A percentile compares a stretch with the other conserved stretches of the same genome.
Evolutionary conservation across 2,329 filamentous ascomycete species (phyloP).

Genomic region (Alternaria consortialis): DNA sequence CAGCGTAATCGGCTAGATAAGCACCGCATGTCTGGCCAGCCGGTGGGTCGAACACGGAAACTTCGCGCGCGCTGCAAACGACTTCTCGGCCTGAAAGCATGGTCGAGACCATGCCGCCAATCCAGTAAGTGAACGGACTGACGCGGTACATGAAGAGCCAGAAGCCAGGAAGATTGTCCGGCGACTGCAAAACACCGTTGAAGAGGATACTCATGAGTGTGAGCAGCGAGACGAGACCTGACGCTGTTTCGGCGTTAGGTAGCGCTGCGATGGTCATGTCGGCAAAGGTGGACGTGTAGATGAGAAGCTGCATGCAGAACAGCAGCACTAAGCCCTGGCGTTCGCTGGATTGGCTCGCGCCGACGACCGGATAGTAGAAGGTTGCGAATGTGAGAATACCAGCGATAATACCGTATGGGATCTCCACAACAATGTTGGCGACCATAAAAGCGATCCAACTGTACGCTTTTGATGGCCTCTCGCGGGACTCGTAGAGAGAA

Average conservation of each 20-base stretch:
- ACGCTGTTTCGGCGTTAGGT: constrained; percentile 73
- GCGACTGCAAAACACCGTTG: constrained; percentile 68
- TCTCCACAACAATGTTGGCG: constrained; percentile 75
- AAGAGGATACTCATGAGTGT: constrained; percentile 59
- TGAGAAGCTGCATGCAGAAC: constrained; percentile 70
- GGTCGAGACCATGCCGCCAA: constrained; percentile 52
- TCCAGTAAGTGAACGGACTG: constrained; percentile 72
- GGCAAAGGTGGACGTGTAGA: constrained; percentile 77
- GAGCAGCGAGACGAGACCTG: constrained; percentile 68
- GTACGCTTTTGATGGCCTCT: constrained; percentile 73
- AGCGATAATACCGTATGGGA: constrained; percentile 71
- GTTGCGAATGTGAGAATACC: constrained; percentile 70
- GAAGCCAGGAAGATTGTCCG: constrained; percentile 69
- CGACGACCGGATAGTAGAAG: constrained; percentile 69
- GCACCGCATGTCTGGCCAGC: constrained; percentile 52
- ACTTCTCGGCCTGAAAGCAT: constrained; percentile 59
- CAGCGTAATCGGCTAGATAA: constrained; percentile 58
- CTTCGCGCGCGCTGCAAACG: constrained; percentile 57
- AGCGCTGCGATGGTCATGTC: constrained; percentile 77
- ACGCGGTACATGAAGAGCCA: constrained; percentile 81
- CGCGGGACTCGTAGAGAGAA: constrained; percentile 67
- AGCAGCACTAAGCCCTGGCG: constrained; percentile 68
- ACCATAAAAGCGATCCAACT: constrained; percentile 78
- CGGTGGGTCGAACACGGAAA: constrained; percentile 53
- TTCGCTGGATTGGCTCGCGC: constrained; percentile 54